Evolutionary conservation across 805 yeast genomes (phyloP), one percentile per base, ranked within the genome.

Genomic region (Ogataea neopini): DNA sequence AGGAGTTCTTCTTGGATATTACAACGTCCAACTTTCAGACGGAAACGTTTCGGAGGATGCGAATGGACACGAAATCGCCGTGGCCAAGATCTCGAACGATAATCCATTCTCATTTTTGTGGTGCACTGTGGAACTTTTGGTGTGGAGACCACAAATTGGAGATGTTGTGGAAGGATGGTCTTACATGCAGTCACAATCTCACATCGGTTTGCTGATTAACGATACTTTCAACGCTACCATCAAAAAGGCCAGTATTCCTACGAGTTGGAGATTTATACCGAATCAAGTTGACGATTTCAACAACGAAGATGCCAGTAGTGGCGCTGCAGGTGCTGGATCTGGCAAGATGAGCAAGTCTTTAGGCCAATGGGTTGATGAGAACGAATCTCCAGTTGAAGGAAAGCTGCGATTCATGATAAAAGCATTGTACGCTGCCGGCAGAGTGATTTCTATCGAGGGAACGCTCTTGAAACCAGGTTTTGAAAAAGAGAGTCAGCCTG

Each of bases 191-290:
- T 84, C 96, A 2, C 96, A 96, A 14, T 85, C 96, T 6, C 99
- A 94, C 64, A 86, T 94, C 59, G 98, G 97, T 50, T 73, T 94
- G 51, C 76, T 94, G 54, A 75, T 94, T 42, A 91, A 88, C 64
- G 98, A 94, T 69, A 88, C 96, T 1, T 94, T 94, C 73, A 94
- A 94, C 69, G 97, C 97, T 18, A 83, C 92, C 39, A 88, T 94
- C 53, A 88, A 87, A 67, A 83, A 87, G 63, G 83, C 77, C 62
- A 83, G 81, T 58, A 90, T 94, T 51, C 99, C 99, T n/a, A 69
- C 72, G 35, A 77, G 74, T 40, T 94, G 99, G 99, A 73, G 73
- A 28, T 94, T 92, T 67, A 76, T 88, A 45, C 92, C 94, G 43
- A 81, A 77, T 58, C 89, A 88, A 62, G 83, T 76, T 19, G 92